Percentiles rank a stretch among this genome's conserved stretches.
These are phyloP conservation scores for Cyclotella cryptica DNA, from an alignment of 108 stramenopile genomes.

Conservation along the genomic window DNA sequence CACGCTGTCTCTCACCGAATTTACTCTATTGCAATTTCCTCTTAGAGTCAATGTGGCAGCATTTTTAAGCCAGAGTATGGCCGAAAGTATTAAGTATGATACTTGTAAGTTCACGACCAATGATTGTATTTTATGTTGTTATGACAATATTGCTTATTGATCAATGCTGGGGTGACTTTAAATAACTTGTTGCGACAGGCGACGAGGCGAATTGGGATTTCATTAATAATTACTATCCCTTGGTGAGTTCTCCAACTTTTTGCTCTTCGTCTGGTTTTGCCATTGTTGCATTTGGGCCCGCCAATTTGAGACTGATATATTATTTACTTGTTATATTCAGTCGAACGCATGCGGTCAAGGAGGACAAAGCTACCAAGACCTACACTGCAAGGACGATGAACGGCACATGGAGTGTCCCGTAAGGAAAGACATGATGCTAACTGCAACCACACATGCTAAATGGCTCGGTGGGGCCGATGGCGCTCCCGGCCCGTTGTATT, in stretches of 20 bases:
- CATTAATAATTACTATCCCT: constrained; percentile 12
- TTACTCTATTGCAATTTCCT: too few species aligned
- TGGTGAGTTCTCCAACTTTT: not conserved
- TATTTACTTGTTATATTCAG: too few species aligned
- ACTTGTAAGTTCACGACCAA: not conserved
- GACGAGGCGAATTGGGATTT: constrained; percentile 17
- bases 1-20: too few species aligned
- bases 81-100: constrained; percentile 14
- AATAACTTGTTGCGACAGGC: too few species aligned
- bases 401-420: constrained; percentile 7
- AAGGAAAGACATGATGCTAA: constrained; percentile 3
- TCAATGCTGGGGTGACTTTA: too few species aligned
- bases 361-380: constrained; percentile 9
- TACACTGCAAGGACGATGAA: not conserved
- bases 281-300: too few species aligned
- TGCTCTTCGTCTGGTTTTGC: too few species aligned
- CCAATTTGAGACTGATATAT: too few species aligned
- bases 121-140: too few species aligned
- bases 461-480: constrained; percentile 17
- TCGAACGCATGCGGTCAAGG: constrained; percentile 14
- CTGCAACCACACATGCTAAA: not conserved
- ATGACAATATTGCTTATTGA: too few species aligned
- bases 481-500: constrained; percentile 6
- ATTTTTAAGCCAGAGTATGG: constrained; percentile 2
- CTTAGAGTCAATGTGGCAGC: constrained; percentile 3